Evolutionary conservation across 192 early-diverging fungal genomes (phyloP), one percentile per base, ranked within the genome.

Genomic region (Backusella westeae): DNA sequence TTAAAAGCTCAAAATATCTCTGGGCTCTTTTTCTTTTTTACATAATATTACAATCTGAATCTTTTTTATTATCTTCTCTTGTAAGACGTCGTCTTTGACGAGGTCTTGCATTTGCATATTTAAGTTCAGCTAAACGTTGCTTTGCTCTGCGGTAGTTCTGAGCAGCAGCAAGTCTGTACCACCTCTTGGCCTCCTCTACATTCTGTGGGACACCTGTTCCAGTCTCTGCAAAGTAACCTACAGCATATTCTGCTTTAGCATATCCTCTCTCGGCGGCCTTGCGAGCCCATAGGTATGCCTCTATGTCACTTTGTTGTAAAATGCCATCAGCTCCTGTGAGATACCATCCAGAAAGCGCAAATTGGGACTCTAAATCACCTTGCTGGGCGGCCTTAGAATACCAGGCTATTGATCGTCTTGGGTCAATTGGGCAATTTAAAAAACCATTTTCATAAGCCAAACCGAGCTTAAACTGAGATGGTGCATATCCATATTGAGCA

Each of bases 331-430:
- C 91, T 6, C 82, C 82, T 5, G 97, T 98, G 77, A 99, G 84
- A 80, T 98, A 99, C 98, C 98, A 99, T 21, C 97, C 98, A 4
- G 97, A 97, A 23, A 99, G 86, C 14, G 96, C 96, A 52, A 99
- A 85, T 80, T 99, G 97, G 6, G 95, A 92, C 34, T 99, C 97
- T 8, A 93, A 80, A 77, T 99, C 92, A n/a, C 93, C 91, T 82
- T 96, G 93, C 77, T 98, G 93, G 5, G 97, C 98, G 1, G 97
- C 97, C 9, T 89, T 87, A 34, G 94, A 94, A 89, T 99, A 99
- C 96, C 97, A 99, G 0, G 92, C 92, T 77, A 99, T 98, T 29
- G 96, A 97, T 65, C 92, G 86, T 32, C 94, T 86, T 4, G 98
- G 90, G 73, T 99, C 95, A 3, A 96, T 83, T 0, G 94, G 92